Evolutionary conservation across 2,329 filamentous ascomycete genomes (phyloP).

Genomic region (Claviceps sp.): DNA sequence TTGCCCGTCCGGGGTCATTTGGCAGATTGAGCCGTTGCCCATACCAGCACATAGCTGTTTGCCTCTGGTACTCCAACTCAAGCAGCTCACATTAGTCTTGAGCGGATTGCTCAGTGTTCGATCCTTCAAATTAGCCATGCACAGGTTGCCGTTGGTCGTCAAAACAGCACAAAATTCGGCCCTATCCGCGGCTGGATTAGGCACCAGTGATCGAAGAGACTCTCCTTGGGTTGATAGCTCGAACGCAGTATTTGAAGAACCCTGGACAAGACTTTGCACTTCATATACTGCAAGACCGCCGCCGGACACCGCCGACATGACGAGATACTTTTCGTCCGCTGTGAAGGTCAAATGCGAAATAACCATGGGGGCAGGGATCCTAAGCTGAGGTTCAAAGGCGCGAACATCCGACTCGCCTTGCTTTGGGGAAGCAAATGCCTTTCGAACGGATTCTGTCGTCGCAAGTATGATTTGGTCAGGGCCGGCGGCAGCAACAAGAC

Average conservation of each 20-base stretch:
- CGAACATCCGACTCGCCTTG: slow-evolving; percentile 51
- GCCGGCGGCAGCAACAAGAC: slow-evolving; percentile 75
- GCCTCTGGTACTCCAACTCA: slow-evolving; percentile 84
- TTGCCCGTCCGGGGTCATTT: slow-evolving; percentile 72
- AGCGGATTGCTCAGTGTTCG: slow-evolving; percentile 49
- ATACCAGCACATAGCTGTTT: slow-evolving; percentile 87
- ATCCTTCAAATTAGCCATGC: slow-evolving; percentile 69
- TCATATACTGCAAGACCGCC: slow-evolving; percentile 78
- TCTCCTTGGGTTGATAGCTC: slow-evolving; percentile 66
- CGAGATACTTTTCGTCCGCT: slow-evolving; percentile 71
- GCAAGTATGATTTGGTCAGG: slow-evolving; percentile 67
- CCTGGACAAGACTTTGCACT: slow-evolving; percentile 51
- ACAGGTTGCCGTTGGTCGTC: slow-evolving; percentile 64
- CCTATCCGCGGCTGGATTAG: slow-evolving; percentile 65
- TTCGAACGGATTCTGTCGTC: slow-evolving; percentile 63
- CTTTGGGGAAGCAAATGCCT: slow-evolving; percentile 52
- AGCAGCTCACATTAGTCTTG: slow-evolving; percentile 64
- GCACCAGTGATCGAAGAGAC: slow-evolving; percentile 57
- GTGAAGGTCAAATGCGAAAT: slow-evolving; percentile 86
- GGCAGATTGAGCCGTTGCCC: slow-evolving; percentile 62
- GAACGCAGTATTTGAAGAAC: slow-evolving; percentile 53
- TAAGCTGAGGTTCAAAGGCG: slow-evolving; percentile 59
- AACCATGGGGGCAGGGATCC: slow-evolving; percentile 56
- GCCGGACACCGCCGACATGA: slow-evolving; percentile 68
- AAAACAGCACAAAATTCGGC: slow-evolving; percentile 70